These are phyloP conservation scores for Suhomyces canberraensis DNA, from an alignment of 805 yeast species.

Conservation along the genomic window DNA sequence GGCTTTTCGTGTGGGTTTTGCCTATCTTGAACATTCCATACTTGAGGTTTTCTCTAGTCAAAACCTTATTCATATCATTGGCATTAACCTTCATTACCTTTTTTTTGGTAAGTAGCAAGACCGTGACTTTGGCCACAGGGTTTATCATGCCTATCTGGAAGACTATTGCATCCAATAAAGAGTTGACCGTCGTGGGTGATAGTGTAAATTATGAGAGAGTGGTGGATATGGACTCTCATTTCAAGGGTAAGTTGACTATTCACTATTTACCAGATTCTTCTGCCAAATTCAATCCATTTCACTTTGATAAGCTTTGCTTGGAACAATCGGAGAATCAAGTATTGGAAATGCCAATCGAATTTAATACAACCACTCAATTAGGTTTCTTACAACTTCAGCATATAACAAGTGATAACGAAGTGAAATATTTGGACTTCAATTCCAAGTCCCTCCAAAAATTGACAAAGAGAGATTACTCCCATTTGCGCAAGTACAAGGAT, in stretches of 20 bases:
- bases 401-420: slow-evolving; percentile 51
- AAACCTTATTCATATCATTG: slow-evolving; percentile 48
- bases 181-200: slow-evolving; percentile 52
- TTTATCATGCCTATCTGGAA: slow-evolving; percentile 43
- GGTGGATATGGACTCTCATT: slow-evolving; percentile 55
- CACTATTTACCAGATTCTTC: slow-evolving; percentile 90
- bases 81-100: slow-evolving; percentile 50
- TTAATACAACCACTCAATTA: slow-evolving; percentile 76
- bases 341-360: slow-evolving; percentile 62
- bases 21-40: slow-evolving; percentile 77
- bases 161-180: slow-evolving; percentile 37
- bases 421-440: slow-evolving; percentile 51
- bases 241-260: slow-evolving; percentile 82
- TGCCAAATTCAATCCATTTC: slow-evolving; percentile 76
- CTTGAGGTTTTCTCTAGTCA: slow-evolving; percentile 59
- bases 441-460: slow-evolving; percentile 50
- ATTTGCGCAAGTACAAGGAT: slow-evolving; percentile 22
- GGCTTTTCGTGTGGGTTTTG: slow-evolving; percentile 62
- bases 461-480: slow-evolving; percentile 27
- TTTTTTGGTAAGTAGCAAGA: slow-evolving; percentile 49
- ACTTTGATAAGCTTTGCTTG: slow-evolving; percentile 58
- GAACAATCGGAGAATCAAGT: slow-evolving; percentile 29
- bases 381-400: slow-evolving; percentile 63
- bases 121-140: slow-evolving; percentile 43
- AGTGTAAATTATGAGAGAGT: slow-evolving; percentile 35